These are phyloP conservation scores for Macrophomina tecta DNA, from an alignment of 2,329 filamentous ascomycete species.

Conservation along the genomic window DNA sequence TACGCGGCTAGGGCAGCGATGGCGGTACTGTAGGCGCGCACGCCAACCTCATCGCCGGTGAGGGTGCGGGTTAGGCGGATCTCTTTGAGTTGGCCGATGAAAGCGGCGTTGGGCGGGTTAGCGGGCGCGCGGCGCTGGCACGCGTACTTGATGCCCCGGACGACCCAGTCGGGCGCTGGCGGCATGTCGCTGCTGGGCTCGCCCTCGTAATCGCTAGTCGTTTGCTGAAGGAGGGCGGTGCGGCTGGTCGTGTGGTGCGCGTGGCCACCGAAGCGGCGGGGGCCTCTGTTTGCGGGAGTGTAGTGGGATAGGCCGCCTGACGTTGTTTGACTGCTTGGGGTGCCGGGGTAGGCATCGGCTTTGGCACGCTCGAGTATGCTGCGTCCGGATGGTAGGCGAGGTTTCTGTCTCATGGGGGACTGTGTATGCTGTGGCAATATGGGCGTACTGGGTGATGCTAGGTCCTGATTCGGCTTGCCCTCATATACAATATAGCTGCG, in stretches of 20 bases:
- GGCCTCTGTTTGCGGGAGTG: constrained; percentile 32
- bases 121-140: constrained; percentile 79
- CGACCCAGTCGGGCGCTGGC: constrained; percentile 72
- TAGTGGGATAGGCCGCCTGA: constrained; percentile 18
- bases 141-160: constrained; percentile 70
- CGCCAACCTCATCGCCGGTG: constrained; percentile 76
- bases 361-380: constrained; percentile 62
- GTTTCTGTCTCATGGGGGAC: background rate
- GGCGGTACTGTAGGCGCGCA: constrained; percentile 84
- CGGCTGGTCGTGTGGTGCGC: constrained; percentile 32
- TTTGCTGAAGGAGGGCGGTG: constrained; percentile 65
- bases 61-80: constrained; percentile 75
- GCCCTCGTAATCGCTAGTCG: constrained; percentile 79
- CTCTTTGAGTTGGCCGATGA: constrained; percentile 75
- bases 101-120: constrained; percentile 73
- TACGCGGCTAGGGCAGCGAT: constrained; percentile 87
- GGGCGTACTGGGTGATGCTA: constrained; percentile 38
- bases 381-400: constrained; percentile 10
- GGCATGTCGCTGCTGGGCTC: constrained; percentile 60
- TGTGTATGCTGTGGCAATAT: constrained; percentile 1
- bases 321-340: background rate
- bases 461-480: constrained; percentile 50
- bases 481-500: constrained; percentile 59
- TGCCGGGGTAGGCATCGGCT: constrained; percentile 48
- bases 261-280: constrained; percentile 42